phyloP scores from a whole-genome alignment of 768 basidiomycete genomes.

The Boletus insuetus region DNA sequence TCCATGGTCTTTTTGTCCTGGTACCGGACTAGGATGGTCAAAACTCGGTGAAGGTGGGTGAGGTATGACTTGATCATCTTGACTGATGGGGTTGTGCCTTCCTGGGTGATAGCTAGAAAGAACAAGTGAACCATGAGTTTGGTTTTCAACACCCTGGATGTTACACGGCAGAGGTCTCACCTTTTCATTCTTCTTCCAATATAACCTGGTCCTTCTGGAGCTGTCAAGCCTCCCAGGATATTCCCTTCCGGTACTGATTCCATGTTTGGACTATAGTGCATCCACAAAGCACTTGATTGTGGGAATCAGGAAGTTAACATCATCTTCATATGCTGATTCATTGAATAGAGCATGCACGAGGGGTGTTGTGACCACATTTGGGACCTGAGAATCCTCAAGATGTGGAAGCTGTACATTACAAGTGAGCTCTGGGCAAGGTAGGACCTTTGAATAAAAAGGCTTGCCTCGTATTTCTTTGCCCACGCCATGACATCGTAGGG shows the following conservation, averaged over 20 bases:
- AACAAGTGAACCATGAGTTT: too few relatives aligned
- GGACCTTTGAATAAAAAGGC: too few relatives aligned
- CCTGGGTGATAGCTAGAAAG: neutral
- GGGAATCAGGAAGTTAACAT: neutral
- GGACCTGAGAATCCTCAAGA: neutral
- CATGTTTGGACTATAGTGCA: neutral
- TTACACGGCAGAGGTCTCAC: neutral
- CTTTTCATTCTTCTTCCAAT: neutral
- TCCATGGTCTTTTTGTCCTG: neutral
- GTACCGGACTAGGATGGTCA: neutral
- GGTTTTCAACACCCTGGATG: too few relatives aligned
- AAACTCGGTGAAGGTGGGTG: accelerated
- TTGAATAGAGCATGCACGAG: neutral
- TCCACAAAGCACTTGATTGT: neutral
- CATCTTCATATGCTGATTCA: neutral
- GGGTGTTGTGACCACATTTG: neutral
- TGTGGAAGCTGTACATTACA: neutral
- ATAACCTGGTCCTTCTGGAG: too few relatives aligned
- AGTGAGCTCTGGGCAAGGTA: neutral
- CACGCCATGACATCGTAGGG: too few relatives aligned
- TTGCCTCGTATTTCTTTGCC: too few relatives aligned
- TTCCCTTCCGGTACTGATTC: neutral
- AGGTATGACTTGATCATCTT: neutral
- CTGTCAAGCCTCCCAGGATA: neutral
- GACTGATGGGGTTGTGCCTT: neutral